These are phyloP conservation scores for Globisporangium apiculatum DNA, from an alignment of 352 stramenopile genomes.

Conservation along the genomic window DNA sequence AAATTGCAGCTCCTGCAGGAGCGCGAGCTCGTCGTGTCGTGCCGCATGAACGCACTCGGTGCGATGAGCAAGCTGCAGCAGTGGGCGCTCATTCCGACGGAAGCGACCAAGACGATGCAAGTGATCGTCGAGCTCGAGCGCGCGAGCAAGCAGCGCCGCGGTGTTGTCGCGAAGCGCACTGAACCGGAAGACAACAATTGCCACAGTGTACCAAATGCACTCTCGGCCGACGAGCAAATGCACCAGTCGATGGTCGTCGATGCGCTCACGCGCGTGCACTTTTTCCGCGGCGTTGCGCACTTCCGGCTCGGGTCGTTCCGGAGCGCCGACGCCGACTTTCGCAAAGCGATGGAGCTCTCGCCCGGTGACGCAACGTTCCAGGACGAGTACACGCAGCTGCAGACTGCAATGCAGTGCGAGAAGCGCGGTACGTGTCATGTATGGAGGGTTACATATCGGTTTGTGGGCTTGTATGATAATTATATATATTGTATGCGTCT, in stretches of 20 bases:
- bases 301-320: conserved; percentile 31
- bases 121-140: conserved; percentile 39
- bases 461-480: not conserved
- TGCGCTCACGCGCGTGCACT: conserved; percentile 39
- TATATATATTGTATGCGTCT: not conserved
- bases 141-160: conserved; percentile 14
- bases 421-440: conserved; percentile 14
- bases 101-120: conserved; percentile 36
- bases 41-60: conserved; percentile 58
- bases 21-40: conserved; percentile 56
- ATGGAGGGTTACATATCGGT: too few species aligned
- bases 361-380: conserved; percentile 39
- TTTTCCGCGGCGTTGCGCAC: conserved; percentile 60
- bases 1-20: conserved; percentile 29
- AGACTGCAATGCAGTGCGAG: conserved; percentile 36
- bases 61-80: conserved; percentile 50
- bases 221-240: not conserved
- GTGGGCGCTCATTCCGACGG: conserved; percentile 37
- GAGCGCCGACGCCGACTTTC: conserved; percentile 42
- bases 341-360: conserved; percentile 38
- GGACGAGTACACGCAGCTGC: conserved; percentile 46
- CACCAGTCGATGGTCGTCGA: conserved; percentile 1
- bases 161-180: not conserved
- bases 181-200: conserved; percentile 5
- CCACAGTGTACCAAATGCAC: conserved; percentile 7